Conservation (phyloP, 192 early-diverging fungal species). For the Coemansia sp. region DNA sequence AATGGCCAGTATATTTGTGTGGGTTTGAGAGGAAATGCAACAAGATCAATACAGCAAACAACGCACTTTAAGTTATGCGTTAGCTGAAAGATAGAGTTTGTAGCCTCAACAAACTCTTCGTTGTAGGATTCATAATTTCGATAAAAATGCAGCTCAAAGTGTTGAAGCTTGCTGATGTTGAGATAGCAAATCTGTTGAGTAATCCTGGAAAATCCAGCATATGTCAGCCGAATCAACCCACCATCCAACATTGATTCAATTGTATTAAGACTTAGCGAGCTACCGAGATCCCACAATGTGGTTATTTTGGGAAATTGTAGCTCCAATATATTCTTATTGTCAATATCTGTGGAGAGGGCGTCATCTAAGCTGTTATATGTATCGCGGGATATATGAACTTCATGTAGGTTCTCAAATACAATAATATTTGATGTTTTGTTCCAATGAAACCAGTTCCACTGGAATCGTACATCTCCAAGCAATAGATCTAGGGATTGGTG, state of each 20-base stretch:
- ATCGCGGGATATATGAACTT: neutral
- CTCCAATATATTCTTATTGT: neutral
- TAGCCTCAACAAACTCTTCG: neutral
- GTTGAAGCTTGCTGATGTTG: neutral
- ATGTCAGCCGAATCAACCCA: neutral
- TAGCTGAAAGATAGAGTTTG: neutral
- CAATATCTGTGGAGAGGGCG: neutral
- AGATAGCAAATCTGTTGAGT: neutral
- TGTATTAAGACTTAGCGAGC: neutral
- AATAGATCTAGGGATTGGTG: neutral
- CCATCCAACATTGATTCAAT: neutral
- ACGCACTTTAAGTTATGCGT: no score
- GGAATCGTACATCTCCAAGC: neutral
- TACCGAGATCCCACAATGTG: neutral
- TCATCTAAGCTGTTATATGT: neutral
- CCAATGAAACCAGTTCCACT: neutral
- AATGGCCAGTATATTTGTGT: neutral
- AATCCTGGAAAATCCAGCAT: neutral
- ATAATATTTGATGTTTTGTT: neutral
- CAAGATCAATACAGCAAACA: neutral
- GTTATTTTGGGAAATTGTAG: neutral
- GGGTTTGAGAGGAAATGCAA: neutral
- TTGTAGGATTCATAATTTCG: neutral
- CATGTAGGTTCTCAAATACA: neutral
- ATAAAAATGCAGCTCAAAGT: neutral